Evolutionary conservation across 768 basidiomycete genomes (phyloP), one percentile per base, ranked within the genome.

Genomic region (Neoboletus brunneissimus): DNA sequence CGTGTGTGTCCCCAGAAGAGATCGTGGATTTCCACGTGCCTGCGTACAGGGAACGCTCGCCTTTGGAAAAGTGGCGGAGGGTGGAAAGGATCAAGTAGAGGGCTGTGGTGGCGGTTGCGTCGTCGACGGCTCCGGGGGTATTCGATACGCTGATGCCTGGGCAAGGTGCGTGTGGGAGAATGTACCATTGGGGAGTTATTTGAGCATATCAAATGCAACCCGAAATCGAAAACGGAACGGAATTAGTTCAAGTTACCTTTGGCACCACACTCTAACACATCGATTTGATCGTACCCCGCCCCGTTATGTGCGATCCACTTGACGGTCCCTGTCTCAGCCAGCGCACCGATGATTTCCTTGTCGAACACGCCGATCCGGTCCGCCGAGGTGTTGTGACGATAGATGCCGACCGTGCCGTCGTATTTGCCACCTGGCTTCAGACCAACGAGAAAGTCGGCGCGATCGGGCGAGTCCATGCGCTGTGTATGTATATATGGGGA

Each of bases 251-350:
- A 27, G 27, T n/a, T n/a, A 88, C 91, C 89, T 71, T 80, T 80
- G 11, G 78, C 81, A 65, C 83, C 89, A 70, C 87, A 88, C 5
- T 87, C 87, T 8, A 73, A 70, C 16, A 94, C 83, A 65, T 94
- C 88, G 60, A 96, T 87, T 58, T 87, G 85, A 68, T 97, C 93
- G 68, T 97, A 97, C 0, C 94, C 93, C 0, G 94, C 93, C 12
- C 94, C 94, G 55, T 94, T 94, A 71, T 94, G 93, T 1, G 87
- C 90, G 67, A 96, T 91, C 87, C 89, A 94, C 65, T 86, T 86
- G 59, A 95, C 79, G 20, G 77, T 78, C 1, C 77, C 59, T 5
- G 48, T 67, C 41, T 53, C 58, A 1, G 91, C 86, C 11, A 97
- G 76, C 0, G 80, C 82, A 48, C 77, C 72, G 60, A 97, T 78